phyloP scores from a whole-genome alignment of 202 grass and related monocot species.

The Miscanthus sacchariflorus region DNA sequence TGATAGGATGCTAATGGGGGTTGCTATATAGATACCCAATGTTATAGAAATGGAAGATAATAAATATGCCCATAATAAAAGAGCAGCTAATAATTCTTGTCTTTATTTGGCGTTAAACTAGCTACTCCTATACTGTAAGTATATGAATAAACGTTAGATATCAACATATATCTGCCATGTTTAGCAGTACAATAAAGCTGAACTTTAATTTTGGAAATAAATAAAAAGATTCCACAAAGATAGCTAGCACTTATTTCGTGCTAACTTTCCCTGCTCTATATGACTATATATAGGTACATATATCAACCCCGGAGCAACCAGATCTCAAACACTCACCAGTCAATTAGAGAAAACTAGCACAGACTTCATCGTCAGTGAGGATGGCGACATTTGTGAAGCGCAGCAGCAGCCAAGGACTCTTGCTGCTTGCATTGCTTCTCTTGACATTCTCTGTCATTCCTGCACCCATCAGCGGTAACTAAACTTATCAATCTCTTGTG shows the following conservation, averaged over 20 bases:
- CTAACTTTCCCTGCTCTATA: background rate
- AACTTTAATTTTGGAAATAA: background rate
- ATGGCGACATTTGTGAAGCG: background rate
- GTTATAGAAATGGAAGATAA: background rate
- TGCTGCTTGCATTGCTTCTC: slow-evolving; percentile 6
- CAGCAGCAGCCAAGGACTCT: background rate
- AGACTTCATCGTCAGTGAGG: background rate
- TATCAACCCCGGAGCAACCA: background rate
- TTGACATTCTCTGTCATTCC: background rate
- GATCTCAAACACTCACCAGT: background rate
- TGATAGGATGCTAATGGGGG: too few species aligned
- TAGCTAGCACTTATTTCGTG: background rate
- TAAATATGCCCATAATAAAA: background rate
- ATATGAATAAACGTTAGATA: background rate
- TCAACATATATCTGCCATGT: background rate
- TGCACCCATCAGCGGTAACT: background rate
- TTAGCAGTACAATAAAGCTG: background rate
- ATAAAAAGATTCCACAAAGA: background rate
- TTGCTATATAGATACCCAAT: too few species aligned
- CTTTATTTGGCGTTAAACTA: background rate
- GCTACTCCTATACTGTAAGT: background rate
- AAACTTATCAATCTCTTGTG: background rate
- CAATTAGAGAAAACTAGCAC: background rate
- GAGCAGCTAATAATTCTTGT: background rate
- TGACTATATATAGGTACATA: background rate